phyloP scores from a whole-genome alignment of 768 basidiomycete genomes.

The Agrocybe praecox region DNA sequence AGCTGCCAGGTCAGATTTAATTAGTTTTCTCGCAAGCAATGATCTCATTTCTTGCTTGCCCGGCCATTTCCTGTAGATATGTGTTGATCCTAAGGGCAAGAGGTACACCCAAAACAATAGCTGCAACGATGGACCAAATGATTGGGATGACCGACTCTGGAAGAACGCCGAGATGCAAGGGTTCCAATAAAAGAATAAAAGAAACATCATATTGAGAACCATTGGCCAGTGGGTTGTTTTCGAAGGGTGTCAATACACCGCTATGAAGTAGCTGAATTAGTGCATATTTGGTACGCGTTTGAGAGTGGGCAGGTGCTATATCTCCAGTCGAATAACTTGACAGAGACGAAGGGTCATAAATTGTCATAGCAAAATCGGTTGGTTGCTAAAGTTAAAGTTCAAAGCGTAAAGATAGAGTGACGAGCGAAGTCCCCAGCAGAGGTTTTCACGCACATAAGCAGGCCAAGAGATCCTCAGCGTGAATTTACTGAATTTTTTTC shows the following conservation, averaged over 20 bases:
- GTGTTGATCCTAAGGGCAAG: conserved; percentile 23
- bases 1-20: background rate
- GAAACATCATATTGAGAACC: conserved; percentile 38
- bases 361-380: conserved; percentile 25
- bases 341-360: conserved; percentile 32
- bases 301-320: conserved; percentile 2
- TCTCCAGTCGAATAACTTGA: conserved; percentile 11
- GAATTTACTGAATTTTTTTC: conserved; percentile 42
- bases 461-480: conserved; percentile 60
- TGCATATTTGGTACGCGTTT: conserved; percentile 53
- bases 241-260: conserved; percentile 49
- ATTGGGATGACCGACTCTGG: conserved; percentile 54
- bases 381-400: conserved; percentile 28
- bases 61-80: conserved; percentile 26
- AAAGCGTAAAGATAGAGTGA: background rate
- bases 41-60: conserved; percentile 14
- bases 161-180: conserved; percentile 57
- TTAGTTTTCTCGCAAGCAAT: background rate
- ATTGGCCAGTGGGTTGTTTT: conserved; percentile 13
- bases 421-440: background rate
- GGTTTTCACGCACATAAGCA: conserved; percentile 48
- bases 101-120: conserved; percentile 22
- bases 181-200: conserved; percentile 59
- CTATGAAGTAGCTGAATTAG: conserved; percentile 56
- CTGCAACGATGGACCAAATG: conserved; percentile 29